Conservation (phyloP, 805 yeast species). For the Wickerhamiella cacticola region DNA sequence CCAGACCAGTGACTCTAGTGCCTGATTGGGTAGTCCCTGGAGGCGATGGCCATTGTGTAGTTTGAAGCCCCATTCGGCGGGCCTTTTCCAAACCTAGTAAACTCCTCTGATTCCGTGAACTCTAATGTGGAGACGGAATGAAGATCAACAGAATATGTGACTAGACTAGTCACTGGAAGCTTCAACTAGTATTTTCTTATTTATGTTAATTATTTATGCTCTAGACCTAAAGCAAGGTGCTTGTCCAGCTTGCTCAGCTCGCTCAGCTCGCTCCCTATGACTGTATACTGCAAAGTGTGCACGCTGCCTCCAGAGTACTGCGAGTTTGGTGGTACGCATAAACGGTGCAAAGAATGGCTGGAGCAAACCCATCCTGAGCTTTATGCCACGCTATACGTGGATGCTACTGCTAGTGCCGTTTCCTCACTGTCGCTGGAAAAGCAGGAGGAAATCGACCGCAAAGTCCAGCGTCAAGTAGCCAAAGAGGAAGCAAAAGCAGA, state of each 20-base stretch:
- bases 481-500: slow-evolving; percentile 60
- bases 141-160: too few species aligned
- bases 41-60: too few species aligned
- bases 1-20: background rate
- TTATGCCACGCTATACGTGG: slow-evolving; percentile 47
- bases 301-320: slow-evolving; percentile 41
- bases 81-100: too few species aligned
- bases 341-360: slow-evolving; percentile 78
- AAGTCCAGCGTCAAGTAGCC: slow-evolving; percentile 70
- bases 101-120: too few species aligned
- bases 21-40: too few species aligned
- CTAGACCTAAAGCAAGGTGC: too few species aligned
- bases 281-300: slow-evolving; percentile 15
- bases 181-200: background rate
- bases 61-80: too few species aligned
- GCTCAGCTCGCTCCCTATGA: background rate
- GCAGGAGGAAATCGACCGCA: slow-evolving; percentile 71
- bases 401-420: slow-evolving; percentile 6
- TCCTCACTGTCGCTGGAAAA: slow-evolving; percentile 51
- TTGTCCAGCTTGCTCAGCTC: too few species aligned
- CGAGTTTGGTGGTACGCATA: slow-evolving; percentile 73
- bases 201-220: background rate
- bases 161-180: too few species aligned
- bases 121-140: too few species aligned
- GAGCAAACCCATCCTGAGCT: slow-evolving; percentile 45